These are phyloP conservation scores for Lactuca sativa DNA, from an alignment of 129 eudicot genomes.

Conservation along the genomic window DNA sequence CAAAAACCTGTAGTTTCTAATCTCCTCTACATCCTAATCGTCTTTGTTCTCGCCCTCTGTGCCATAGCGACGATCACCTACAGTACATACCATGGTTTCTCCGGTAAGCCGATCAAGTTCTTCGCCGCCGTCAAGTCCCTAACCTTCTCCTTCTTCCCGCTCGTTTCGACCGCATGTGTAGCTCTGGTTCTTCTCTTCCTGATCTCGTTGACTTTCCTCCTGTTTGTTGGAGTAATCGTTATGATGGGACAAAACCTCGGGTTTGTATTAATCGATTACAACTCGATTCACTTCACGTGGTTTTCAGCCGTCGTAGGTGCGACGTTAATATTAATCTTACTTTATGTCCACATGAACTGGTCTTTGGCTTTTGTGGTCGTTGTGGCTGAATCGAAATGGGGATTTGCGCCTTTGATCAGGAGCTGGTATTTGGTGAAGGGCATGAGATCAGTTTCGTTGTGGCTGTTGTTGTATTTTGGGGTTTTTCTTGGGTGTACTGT, in stretches of 20 bases:
- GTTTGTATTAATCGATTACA: constrained; percentile 32
- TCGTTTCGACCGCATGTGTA: constrained; percentile 36
- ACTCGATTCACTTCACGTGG: constrained; percentile 20
- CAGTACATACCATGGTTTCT: constrained; percentile 53
- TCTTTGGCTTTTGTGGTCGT: constrained; percentile 42
- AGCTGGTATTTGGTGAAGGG: constrained; percentile 52
- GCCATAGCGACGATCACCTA: constrained; percentile 52
- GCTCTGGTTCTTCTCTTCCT: constrained; percentile 16
- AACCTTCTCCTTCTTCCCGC: constrained; percentile 35
- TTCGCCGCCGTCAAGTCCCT: constrained; percentile 45
- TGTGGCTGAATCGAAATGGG: constrained; percentile 67
- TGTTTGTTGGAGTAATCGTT: constrained; percentile 1
- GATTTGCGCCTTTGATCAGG: constrained; percentile 48
- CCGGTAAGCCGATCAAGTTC: constrained; percentile 48
- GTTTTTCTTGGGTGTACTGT: constrained; percentile 25
- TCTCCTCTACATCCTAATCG: constrained; percentile 30
- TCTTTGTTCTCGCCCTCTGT: constrained; percentile 30
- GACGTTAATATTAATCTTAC: constrained; percentile 1
- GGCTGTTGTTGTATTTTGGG: constrained; percentile 40
- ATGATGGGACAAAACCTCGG: constrained; percentile 21
- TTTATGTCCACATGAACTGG: constrained; percentile 52
- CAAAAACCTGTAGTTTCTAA: constrained; percentile 15
- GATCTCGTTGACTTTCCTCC: neutral
- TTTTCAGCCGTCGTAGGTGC: constrained; percentile 14
- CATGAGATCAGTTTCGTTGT: constrained; percentile 40